Base-by-base conservation (phyloP, 192 early-diverging fungal species). In the Coemansia sp. region DNA sequence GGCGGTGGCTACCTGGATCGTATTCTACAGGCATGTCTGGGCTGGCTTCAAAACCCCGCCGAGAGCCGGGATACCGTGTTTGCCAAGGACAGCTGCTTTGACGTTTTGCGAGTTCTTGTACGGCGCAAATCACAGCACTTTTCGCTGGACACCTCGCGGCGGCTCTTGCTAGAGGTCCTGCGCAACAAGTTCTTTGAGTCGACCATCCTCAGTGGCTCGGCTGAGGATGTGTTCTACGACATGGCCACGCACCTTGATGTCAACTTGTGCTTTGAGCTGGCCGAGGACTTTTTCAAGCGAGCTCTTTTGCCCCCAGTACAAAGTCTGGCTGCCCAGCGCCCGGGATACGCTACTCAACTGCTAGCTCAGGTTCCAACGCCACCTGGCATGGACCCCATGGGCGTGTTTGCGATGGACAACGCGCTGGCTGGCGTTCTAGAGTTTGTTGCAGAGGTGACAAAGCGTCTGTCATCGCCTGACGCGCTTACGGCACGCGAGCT, bases 61-160 rank as follows among this genome's bases (percentile, higher is more conserved):
- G 83, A 80, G 43, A 76, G 53, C 47, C 74, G 83, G 31, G 78
- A 84, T 61, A 79, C 75, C 1, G 83, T 84, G 29, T 84, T 84
- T 39, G 66, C 52, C 57, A 80, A 80, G 52, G 83, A 84, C 70
- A 84, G 78, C 69, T 84, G 83, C 70, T 75, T 84, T 57, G 83
- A 84, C 39, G 83, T 84, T 24, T 57, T 84, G 70, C 83, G 83
- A 12, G 78, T 84, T 18, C 72, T 84, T 34, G 78, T 84, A 10
- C 78, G 78, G 18, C 68, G 78, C 52, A 74, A 80, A 64, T 84
- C 75, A 39, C 83, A 80, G 58, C 61, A 77, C 66, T 80, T 84
- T 72, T 55, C 74, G 22, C 52, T 84, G 47, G 65, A 71, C 22
- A 52, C 69, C 9, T 69, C 83, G 29, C 74, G 83, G 18, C 39